phyloP scores from a whole-genome alignment of 2,329 filamentous ascomycete species.

The Dactylellina sp. region DNA sequence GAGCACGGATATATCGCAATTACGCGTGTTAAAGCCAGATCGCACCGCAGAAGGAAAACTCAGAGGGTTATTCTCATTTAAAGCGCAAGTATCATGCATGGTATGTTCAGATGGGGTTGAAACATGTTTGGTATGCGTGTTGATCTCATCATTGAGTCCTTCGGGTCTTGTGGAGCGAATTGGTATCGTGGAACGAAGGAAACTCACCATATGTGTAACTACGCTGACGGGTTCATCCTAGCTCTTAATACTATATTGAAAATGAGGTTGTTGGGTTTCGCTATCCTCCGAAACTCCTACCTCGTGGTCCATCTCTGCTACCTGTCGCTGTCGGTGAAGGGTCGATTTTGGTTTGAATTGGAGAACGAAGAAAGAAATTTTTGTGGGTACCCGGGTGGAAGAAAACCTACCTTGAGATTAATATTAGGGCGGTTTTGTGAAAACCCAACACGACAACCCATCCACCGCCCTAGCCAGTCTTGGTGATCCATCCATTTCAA shows the following conservation, averaged over 20 bases:
- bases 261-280: no score
- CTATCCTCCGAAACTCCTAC: no score
- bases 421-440: no score
- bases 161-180: slow-evolving; percentile 1
- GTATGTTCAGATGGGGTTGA: slow-evolving; percentile 57
- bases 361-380: no score
- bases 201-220: background rate
- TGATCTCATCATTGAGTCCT: slow-evolving; percentile 51
- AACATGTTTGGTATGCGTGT: slow-evolving; percentile 57
- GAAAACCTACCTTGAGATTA: no score
- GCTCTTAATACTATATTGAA: background rate
- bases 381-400: no score
- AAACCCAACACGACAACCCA: no score
- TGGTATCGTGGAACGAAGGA: background rate
- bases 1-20: slow-evolving; percentile 12
- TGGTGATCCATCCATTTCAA: no score
- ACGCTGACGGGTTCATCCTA: slow-evolving; percentile 3
- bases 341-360: no score
- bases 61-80: slow-evolving; percentile 57
- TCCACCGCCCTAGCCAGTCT: no score
- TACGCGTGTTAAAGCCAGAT: background rate
- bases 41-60: slow-evolving; percentile 24
- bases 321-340: no score
- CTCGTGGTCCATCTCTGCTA: no score
- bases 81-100: slow-evolving; percentile 56